phyloP scores from a whole-genome alignment of 2,329 filamentous ascomycete genomes.

The Fusarium tjaetaba region DNA sequence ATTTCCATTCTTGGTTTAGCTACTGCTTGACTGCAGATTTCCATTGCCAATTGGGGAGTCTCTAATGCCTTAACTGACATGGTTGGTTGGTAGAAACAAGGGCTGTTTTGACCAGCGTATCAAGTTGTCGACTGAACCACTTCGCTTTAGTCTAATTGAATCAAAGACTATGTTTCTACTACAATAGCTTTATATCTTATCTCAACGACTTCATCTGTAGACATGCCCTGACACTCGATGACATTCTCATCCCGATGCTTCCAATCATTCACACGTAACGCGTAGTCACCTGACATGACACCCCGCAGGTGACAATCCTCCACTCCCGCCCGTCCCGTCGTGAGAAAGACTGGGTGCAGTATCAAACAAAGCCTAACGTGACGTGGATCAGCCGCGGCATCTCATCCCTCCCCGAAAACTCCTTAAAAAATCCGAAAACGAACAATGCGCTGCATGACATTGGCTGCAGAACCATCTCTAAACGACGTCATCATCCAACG shows the following conservation, averaged over 20 bases:
- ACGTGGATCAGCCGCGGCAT: neutral
- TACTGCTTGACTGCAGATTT: neutral
- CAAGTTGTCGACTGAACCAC: neutral
- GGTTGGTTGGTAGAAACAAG: neutral
- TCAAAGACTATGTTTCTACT: neutral
- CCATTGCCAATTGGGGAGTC: neutral
- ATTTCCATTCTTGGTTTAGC: neutral
- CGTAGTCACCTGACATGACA: conserved; percentile 6
- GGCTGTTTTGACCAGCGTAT: neutral
- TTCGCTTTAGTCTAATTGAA: neutral
- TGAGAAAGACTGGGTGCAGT: neutral
- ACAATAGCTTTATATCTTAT: neutral
- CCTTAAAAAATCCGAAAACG: neutral
- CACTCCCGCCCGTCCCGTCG: neutral
- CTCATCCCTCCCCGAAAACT: neutral
- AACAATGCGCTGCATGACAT: neutral
- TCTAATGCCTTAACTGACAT: neutral
- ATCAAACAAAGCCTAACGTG: neutral
- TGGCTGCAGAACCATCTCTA: neutral
- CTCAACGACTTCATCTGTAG: neutral
- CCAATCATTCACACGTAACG: neutral
- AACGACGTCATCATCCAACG: conserved; percentile 18
- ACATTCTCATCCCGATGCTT: neutral
- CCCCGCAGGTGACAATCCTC: neutral
- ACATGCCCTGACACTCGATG: neutral